Conservation (phyloP, 495 filamentous ascomycete species). For the Filosporella fistucella region DNA sequence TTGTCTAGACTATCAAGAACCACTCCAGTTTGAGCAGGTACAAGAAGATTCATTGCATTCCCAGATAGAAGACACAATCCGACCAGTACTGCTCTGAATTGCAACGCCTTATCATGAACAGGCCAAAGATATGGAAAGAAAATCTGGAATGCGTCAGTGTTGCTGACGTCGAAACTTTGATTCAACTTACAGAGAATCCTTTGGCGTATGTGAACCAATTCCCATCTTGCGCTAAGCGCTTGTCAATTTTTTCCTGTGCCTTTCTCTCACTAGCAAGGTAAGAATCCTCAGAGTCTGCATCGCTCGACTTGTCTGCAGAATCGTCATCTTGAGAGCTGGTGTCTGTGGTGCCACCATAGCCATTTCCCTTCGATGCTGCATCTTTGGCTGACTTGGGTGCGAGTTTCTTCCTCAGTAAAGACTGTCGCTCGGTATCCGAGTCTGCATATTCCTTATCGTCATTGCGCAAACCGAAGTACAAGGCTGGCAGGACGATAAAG, state of each 20-base stretch:
- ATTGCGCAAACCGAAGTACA: conserved; percentile 23
- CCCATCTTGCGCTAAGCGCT: conserved; percentile 54
- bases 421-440: conserved; percentile 44
- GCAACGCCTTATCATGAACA: conserved; percentile 46
- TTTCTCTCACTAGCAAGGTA: conserved; percentile 45
- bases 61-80: conserved; percentile 55
- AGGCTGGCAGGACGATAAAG: conserved; percentile 27
- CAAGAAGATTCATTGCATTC: conserved; percentile 58
- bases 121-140: conserved; percentile 68
- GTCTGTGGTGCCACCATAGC: conserved; percentile 41
- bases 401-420: conserved; percentile 37
- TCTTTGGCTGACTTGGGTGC: conserved; percentile 8
- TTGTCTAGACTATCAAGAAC: conserved; percentile 48
- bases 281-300: conserved; percentile 37
- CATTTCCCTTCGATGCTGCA: conserved; percentile 17
- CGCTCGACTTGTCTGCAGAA: conserved; percentile 28
- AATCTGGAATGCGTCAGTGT: conserved; percentile 32
- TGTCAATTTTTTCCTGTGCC: conserved; percentile 47
- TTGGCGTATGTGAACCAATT: conserved; percentile 63
- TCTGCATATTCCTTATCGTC: conserved; percentile 26
- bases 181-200: conserved; percentile 46
- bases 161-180: neutral
- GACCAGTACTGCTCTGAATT: conserved; percentile 51
- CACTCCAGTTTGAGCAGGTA: conserved; percentile 63
- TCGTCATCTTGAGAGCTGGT: conserved; percentile 15